Base-by-base conservation (phyloP, 805 yeast species). In the Monosporozyma aquatica region DNA sequence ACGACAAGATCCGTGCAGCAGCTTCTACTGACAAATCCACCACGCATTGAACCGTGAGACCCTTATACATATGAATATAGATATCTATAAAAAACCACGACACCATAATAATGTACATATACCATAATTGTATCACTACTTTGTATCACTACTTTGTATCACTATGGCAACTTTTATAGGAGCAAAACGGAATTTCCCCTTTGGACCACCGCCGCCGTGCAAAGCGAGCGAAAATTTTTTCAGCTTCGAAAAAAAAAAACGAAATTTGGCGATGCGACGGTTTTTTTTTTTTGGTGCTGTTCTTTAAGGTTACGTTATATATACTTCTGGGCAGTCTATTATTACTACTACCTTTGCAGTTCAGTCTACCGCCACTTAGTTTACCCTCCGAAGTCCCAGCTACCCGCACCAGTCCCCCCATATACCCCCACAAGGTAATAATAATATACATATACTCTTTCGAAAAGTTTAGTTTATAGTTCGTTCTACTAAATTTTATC, bases 1-100 rank as follows among this genome's bases (percentile, higher is more conserved):
- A 85, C 61, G 70, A 66, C 47, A 76, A 80, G 62, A 64, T 80
- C 24, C 50, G 47, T 8, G 50, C 47, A 13, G 30, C 49, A 6
- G 43, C 22, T 5, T 20, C 33, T 7, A 26, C 28, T 11, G 33
- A 29, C 3, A 29, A 29, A 21, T 14, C 21, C 13, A 18, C 33
- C 11, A 6, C 33, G 20, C 20, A 29, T 29, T 15, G 33, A n/a
- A n/a, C n/a, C n/a, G n/a, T n/a, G n/a, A n/a, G n/a, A n/a, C n/a
- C n/a, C n/a, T n/a, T n/a, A n/a, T n/a, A n/a, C n/a, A n/a, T n/a
- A n/a, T n/a, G n/a, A n/a, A n/a, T n/a, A n/a, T n/a, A n/a, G n/a
- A n/a, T n/a, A n/a, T n/a, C n/a, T n/a, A n/a, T n/a, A n/a, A n/a
- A n/a, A n/a, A n/a, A n/a, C n/a, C n/a, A n/a, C n/a, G n/a, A n/a